phyloP scores from a whole-genome alignment of 2,329 filamentous ascomycete genomes.

The Hypoxylon sp. region DNA sequence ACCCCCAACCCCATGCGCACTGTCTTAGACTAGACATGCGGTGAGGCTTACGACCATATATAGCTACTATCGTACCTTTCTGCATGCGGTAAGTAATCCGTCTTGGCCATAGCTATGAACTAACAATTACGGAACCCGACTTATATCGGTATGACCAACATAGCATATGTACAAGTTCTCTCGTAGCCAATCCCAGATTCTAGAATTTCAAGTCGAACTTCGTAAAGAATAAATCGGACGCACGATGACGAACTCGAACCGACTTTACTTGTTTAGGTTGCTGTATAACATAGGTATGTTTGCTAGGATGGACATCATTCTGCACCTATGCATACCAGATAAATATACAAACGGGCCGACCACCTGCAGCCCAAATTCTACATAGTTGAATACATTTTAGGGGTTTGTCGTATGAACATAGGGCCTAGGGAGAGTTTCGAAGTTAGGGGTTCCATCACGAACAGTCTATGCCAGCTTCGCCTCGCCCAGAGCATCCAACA shows the following conservation, averaged over 20 bases:
- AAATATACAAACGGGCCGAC: slow-evolving; percentile 28
- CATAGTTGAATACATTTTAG: background rate
- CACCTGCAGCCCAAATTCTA: slow-evolving; percentile 1
- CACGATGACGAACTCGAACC: slow-evolving; percentile 11
- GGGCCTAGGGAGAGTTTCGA: slow-evolving; percentile 16
- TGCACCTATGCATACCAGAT: slow-evolving; percentile 14
- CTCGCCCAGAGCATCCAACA: slow-evolving; percentile 1
- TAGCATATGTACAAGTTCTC: background rate
- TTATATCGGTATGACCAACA: background rate
- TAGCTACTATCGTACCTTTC: background rate
- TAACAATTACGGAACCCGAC: background rate
- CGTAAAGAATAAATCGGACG: background rate
- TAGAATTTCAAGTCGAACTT: background rate
- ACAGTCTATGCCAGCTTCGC: slow-evolving; percentile 25
- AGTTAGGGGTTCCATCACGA: slow-evolving; percentile 7
- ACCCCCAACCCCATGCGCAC: background rate
- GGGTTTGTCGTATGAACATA: slow-evolving; percentile 5
- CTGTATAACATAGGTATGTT: slow-evolving; percentile 22
- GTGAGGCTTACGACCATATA: background rate
- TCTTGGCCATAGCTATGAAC: background rate
- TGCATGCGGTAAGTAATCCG: slow-evolving; percentile 5
- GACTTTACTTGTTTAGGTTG: slow-evolving; percentile 1
- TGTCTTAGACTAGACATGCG: background rate
- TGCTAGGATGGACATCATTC: slow-evolving; percentile 15
- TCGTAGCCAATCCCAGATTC: background rate